Evolutionary conservation across 495 filamentous ascomycete species (phyloP).

Genomic region (Penicillium manginii): DNA sequence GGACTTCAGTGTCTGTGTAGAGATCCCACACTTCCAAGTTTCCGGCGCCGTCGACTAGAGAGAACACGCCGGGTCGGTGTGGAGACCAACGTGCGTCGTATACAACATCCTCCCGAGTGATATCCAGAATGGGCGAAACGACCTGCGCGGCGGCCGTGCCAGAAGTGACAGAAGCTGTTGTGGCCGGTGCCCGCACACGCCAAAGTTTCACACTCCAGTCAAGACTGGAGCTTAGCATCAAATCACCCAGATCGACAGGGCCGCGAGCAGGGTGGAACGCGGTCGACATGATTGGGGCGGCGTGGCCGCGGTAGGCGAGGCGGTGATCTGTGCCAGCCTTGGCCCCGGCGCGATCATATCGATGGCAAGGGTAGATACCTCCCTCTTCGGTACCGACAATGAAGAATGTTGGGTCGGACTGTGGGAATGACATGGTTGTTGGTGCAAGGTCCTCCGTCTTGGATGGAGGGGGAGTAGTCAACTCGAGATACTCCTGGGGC

Average conservation of each 20-base stretch:
- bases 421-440: constrained; percentile 94
- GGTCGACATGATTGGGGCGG: constrained; percentile 93
- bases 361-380: constrained; percentile 91
- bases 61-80: constrained; percentile 88
- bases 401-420: constrained; percentile 95
- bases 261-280: constrained; percentile 93
- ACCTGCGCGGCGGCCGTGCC: constrained; percentile 41
- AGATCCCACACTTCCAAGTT: constrained; percentile 95
- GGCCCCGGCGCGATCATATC: constrained; percentile 94
- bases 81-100: constrained; percentile 97
- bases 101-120: constrained; percentile 90
- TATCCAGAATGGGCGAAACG: constrained; percentile 78
- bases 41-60: constrained; percentile 90
- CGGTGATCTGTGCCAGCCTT: constrained; percentile 91
- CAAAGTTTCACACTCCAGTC: constrained; percentile 98
- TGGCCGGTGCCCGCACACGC: constrained; percentile 77
- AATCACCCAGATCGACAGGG: constrained; percentile 90
- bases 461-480: constrained; percentile 80
- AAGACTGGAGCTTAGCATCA: constrained; percentile 81
- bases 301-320: constrained; percentile 83
- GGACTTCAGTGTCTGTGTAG: constrained; percentile 88
- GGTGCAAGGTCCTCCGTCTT: constrained; percentile 96
- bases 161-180: constrained; percentile 50
- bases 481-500: constrained; percentile 88
- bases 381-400: constrained; percentile 96